These are phyloP conservation scores for Saccharomycopsis olivae DNA, from an alignment of 805 yeast genomes.

Conservation along the genomic window DNA sequence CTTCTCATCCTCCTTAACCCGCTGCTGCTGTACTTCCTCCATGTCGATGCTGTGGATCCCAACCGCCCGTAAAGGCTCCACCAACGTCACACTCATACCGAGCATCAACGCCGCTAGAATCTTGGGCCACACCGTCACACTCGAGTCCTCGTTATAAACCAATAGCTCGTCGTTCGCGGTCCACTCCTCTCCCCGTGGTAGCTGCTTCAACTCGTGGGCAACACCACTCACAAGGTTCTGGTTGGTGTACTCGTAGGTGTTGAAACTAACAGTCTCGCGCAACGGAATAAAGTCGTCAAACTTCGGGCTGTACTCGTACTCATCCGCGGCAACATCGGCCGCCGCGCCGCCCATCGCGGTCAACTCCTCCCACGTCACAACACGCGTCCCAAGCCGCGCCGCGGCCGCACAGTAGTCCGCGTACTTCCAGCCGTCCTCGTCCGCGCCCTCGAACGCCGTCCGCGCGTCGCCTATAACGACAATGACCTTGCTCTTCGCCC, in stretches of 20 bases:
- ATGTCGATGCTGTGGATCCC: slow-evolving; percentile 9
- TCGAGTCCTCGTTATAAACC: slow-evolving; percentile 10
- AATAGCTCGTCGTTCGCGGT: slow-evolving; percentile 1
- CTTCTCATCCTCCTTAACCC: slow-evolving; percentile 1
- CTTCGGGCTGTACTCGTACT: slow-evolving; percentile 4
- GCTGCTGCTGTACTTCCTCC: slow-evolving; percentile 1
- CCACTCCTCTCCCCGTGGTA: slow-evolving; percentile 15
- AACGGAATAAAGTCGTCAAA: slow-evolving; percentile 14
- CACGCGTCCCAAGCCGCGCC: neutral
- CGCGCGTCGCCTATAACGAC: slow-evolving; percentile 4
- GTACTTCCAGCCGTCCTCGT: too few relatives aligned
- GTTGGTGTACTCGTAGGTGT: slow-evolving; percentile 13
- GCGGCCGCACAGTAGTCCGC: too few relatives aligned
- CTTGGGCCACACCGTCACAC: slow-evolving; percentile 7
- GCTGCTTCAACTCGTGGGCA: slow-evolving; percentile 14
- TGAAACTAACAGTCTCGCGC: slow-evolving; percentile 16
- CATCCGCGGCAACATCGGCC: too few relatives aligned
- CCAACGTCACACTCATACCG: slow-evolving; percentile 4
- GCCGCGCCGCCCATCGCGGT: too few relatives aligned
- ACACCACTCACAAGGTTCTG: slow-evolving; percentile 13
- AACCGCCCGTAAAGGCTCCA: slow-evolving; percentile 11
- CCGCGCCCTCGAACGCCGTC: neutral
- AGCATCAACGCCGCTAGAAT: slow-evolving; percentile 10
- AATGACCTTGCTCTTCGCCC: slow-evolving; percentile 4
- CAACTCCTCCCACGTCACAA: slow-evolving; percentile 13